Conservation (phyloP, 179 eudicot genomes). For the Gypsophila paniculata region DNA sequence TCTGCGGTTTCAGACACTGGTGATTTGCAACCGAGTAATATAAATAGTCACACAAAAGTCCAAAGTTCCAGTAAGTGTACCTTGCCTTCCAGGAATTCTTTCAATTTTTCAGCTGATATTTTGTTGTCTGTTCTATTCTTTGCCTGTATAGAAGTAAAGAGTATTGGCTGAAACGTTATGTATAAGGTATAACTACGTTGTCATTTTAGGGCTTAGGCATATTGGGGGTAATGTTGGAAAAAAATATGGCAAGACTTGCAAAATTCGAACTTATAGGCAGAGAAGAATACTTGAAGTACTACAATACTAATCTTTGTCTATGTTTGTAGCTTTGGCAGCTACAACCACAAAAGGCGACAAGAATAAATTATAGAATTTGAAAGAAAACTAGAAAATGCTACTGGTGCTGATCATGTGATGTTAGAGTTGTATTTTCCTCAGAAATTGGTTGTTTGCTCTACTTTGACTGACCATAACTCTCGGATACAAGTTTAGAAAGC, state of each 20-base stretch:
- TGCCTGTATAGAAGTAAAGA: not conserved
- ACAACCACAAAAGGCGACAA: too few relatives aligned
- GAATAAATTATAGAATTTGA: too few relatives aligned
- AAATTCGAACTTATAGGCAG: not conserved
- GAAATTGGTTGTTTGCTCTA: too few relatives aligned
- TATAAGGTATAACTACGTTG: not conserved
- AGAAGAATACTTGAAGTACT: too few relatives aligned
- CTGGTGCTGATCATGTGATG: too few relatives aligned
- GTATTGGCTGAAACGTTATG: not conserved
- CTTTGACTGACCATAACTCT: too few relatives aligned
- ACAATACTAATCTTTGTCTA: too few relatives aligned
- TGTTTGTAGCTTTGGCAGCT: too few relatives aligned
- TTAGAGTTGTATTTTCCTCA: too few relatives aligned
- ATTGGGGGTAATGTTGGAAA: not conserved
- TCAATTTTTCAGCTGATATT: not conserved
- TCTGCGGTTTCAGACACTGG: constrained; percentile 16
- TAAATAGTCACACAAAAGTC: constrained; percentile 26
- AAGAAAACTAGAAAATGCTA: too few relatives aligned
- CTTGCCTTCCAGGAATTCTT: not conserved
- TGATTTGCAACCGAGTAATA: constrained; percentile 14
- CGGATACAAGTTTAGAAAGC: too few relatives aligned
- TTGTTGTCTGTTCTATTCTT: constrained; percentile 4
- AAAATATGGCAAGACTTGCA: too few relatives aligned
- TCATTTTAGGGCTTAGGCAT: not conserved
- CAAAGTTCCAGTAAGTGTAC: constrained; percentile 33